phyloP scores from a whole-genome alignment of 2,329 filamentous ascomycete species.

The Samsoniella hepiali region DNA sequence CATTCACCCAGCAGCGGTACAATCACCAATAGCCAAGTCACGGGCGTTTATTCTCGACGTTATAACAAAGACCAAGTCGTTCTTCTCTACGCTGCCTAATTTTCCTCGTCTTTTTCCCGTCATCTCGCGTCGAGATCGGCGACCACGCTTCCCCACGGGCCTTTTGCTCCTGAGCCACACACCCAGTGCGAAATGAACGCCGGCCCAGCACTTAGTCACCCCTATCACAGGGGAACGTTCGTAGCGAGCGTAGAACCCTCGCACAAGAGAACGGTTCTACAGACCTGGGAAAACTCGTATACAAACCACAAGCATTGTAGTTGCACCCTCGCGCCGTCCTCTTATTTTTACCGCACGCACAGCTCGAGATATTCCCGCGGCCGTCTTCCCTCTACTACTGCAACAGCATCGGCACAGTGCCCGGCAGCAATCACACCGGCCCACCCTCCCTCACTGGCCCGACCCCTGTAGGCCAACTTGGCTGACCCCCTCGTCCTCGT shows the following conservation, averaged over 20 bases:
- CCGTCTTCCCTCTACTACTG: not conserved
- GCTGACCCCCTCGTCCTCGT: not conserved
- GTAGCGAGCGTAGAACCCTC: not conserved
- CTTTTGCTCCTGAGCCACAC: constrained; percentile 17
- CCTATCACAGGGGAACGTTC: not conserved
- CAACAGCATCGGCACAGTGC: not conserved
- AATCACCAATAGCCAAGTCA: not conserved
- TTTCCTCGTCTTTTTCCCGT: not conserved
- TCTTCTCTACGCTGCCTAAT: not conserved
- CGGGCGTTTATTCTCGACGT: too few species aligned
- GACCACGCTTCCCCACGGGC: not conserved
- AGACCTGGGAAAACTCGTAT: not conserved
- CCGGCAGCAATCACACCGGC: not conserved
- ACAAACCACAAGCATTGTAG: not conserved
- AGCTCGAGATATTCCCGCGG: not conserved
- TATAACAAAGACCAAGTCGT: not conserved
- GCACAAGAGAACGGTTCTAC: not conserved
- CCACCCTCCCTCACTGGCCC: not conserved
- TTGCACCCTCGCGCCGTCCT: not conserved
- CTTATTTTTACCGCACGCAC: not conserved
- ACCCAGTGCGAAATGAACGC: constrained; percentile 14
- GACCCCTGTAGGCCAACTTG: not conserved
- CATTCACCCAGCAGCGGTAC: not conserved
- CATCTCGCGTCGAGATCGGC: not conserved
- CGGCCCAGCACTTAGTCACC: not conserved